Percentiles rank a stretch among this genome's conserved stretches.
Evolutionary conservation across 148 eudicot genomes (phyloP).

Genomic region (Rhododendron vialii): DNA sequence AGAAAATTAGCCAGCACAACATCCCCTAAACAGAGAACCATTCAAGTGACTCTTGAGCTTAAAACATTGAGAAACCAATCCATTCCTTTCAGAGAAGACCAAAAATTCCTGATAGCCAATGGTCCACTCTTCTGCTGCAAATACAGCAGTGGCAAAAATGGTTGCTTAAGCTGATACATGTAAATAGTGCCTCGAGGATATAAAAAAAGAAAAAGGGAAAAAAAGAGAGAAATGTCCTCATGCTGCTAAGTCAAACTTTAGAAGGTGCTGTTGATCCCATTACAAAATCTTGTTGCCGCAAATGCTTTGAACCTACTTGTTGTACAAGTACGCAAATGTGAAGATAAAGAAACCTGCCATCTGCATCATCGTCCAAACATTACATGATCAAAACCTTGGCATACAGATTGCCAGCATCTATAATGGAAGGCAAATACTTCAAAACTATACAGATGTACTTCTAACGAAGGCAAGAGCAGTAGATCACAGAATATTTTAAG

Average conservation of each 20-base stretch:
- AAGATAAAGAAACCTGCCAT: slow-evolving; percentile 88
- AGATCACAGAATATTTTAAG: neutral
- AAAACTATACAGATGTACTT: neutral
- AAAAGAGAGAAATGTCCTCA: neutral
- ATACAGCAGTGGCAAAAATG: neutral
- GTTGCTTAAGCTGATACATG: neutral
- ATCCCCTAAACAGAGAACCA: neutral
- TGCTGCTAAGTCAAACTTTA: neutral
- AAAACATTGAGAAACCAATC: neutral
- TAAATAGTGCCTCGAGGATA: neutral
- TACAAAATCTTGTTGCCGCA: neutral
- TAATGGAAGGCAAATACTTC: neutral
- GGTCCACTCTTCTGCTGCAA: neutral
- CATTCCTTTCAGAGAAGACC: neutral
- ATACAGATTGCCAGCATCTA: neutral
- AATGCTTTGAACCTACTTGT: slow-evolving; percentile 38
- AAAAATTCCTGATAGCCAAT: neutral
- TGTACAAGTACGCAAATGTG: slow-evolving; percentile 62
- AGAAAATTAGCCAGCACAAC: neutral
- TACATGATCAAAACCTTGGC: slow-evolving; percentile 3
- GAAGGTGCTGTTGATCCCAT: neutral
- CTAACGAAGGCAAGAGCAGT: neutral
- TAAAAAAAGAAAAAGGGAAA: neutral
- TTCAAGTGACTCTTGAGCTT: neutral
- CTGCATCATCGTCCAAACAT: slow-evolving; percentile 34